Percentiles rank a stretch among this genome's conserved stretches.
phyloP scores from a whole-genome alignment of 805 yeast genomes.

The Candida sakaeoensis region DNA sequence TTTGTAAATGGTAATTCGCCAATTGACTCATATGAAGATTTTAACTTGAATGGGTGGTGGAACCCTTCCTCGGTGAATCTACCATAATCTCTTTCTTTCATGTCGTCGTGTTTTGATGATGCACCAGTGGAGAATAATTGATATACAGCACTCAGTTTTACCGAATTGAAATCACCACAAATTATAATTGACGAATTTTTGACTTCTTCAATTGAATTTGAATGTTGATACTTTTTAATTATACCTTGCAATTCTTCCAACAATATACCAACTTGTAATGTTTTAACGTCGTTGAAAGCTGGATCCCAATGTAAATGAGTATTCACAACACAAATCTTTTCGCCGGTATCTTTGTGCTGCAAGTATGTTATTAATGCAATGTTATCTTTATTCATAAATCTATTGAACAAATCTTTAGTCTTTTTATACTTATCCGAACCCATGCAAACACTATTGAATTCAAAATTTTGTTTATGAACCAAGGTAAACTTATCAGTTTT shows the following conservation, averaged over 20 bases:
- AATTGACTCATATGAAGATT: conserved; percentile 77
- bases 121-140: conserved; percentile 80
- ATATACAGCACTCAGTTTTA: conserved; percentile 83
- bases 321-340: conserved; percentile 70
- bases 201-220: conserved; percentile 46
- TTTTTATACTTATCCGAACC: conserved; percentile 83
- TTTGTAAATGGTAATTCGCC: conserved; percentile 94
- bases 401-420: conserved; percentile 90
- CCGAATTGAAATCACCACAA: conserved; percentile 96
- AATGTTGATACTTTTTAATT: conserved; percentile 46
- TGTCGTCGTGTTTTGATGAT: conserved; percentile 74
- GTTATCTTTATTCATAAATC: conserved; percentile 95
- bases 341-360: conserved; percentile 70
- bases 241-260: conserved; percentile 80
- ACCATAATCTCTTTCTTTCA: conserved; percentile 87
- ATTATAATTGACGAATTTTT: conserved; percentile 73
- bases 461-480: conserved; percentile 68
- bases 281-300: conserved; percentile 88
- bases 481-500: conserved; percentile 65
- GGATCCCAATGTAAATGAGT: conserved; percentile 99
- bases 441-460: conserved; percentile 78
- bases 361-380: conserved; percentile 76
- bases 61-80: conserved; percentile 86
- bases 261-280: conserved; percentile 90
- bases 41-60: conserved; percentile 73